Base-by-base conservation (phyloP, 2,329 filamentous ascomycete species). In the Intubia oerlemansii region DNA sequence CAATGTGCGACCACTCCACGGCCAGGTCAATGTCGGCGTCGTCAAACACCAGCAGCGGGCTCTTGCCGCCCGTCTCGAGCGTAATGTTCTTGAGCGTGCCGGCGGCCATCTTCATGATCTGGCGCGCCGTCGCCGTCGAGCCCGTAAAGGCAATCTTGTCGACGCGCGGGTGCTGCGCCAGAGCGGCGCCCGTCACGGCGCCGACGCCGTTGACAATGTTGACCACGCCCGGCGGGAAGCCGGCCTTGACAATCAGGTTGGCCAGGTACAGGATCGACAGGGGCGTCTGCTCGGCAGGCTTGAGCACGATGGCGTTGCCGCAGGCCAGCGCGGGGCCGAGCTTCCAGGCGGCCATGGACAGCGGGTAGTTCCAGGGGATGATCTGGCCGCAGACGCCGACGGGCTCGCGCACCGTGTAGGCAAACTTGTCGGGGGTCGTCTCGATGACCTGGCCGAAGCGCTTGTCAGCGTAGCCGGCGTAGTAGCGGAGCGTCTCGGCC, bases 121-220 rank as follows among this genome's bases (percentile, higher is more conserved):
- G 55, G 17, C 64, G 61, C 3, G 66, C 76, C 1, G 72, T 77
- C 1, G 52, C 53, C 1, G 72, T 77, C 10, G 64, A 73, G 24
- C 76, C 76, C 0, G 76, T 81, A 39, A 82, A 82, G 1, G 75
- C 71, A 32, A 81, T 57, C 51, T 80, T 81, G 41, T 75, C 66
- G 16, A 82, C 59, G 24, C 59, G 56, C 7, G 60, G 49, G 43
- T 82, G 76, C 23, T 58, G 52, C 2, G 67, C 67, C 10, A 81
- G 54, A 1, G 73, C 68, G 5, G 67, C 59, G 12, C 76, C 75
- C 4, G 71, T 68, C 23, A 66, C 63, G 14, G 56, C 55, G 10
- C 75, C 75, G 32, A 66, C 54, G 0, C 75, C 75, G 33, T 75
- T 76, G 28, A 81, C 41, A 29, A 81, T 59, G 45, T 80, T 81